Base-by-base conservation (phyloP, 495 filamentous ascomycete genomes). In the Talaromyces liani region DNA sequence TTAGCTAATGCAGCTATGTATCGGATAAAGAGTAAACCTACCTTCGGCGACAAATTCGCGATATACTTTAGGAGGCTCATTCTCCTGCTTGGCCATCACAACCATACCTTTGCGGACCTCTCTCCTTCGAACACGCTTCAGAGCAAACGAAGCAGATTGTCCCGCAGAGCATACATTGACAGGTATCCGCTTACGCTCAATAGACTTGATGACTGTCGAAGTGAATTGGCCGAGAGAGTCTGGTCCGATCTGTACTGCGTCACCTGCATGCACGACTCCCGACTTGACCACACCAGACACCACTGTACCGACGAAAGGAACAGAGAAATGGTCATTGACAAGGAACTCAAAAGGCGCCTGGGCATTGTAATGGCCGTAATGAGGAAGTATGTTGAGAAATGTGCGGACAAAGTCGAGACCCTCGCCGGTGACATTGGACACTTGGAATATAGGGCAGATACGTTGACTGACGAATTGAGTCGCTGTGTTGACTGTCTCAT, bases 101-200 rank as follows among this genome's bases (percentile, higher is more conserved):
- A 98, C 94, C 95, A 98, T 98, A 24, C 94, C 94, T 81, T 98
- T 98, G 33, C 95, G 85, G 0, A 98, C 94, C 71, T 98, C 95
- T 77, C 94, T 96, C 24, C 94, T 78, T 27, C 91, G 83, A 0
- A 98, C 83, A 55, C 90, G 84, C 65, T 93, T 90, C 57, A 98
- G 72, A 2, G 94, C 94, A 68, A 98, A 96, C 4, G 90, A 93
- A 3, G 91, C 95, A 31, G 88, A 93, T 73, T 98, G 94, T 0
- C 94, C 94, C 0, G 94, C 94, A 49, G 90, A 90, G 63, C 91
- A 93, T 4, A 88, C 90, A 1, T 93, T 92, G 2, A 97, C 95
- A 24, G 85, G 83, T 62, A 98, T 95, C 7, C 95, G 85, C 82
- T 98, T 98, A 20, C 94, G 85, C 76, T 98, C 94, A 69, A 98